A percentile compares a stretch with the other conserved stretches of the same genome.
These are phyloP conservation scores for Lichtheimia corymbifera DNA, from an alignment of 371 early-diverging fungal species.

Conservation along the genomic window DNA sequence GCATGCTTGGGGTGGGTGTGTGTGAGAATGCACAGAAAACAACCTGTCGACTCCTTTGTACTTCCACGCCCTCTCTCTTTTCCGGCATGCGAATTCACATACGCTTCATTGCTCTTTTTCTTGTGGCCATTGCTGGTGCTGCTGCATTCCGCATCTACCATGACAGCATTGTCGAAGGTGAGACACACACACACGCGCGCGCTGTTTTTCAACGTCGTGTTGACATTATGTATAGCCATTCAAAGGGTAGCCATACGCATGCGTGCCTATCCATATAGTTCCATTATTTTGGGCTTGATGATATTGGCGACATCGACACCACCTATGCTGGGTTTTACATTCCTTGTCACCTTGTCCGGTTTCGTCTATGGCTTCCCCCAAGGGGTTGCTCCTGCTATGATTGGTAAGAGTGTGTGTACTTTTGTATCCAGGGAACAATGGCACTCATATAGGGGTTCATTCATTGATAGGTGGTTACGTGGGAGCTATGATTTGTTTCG, in stretches of 20 bases:
- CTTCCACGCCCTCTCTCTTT: background rate
- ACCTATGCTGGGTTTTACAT: slow-evolving; percentile 43
- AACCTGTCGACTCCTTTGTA: background rate
- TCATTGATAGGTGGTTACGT: slow-evolving; percentile 16
- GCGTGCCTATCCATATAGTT: slow-evolving; percentile 31
- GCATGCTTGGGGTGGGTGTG: too few relatives aligned
- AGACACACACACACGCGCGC: too few relatives aligned
- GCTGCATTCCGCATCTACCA: background rate
- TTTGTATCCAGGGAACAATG: background rate
- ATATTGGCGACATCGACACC: slow-evolving; percentile 40
- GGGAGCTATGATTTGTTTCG: slow-evolving; percentile 23
- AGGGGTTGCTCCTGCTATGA: slow-evolving; percentile 27
- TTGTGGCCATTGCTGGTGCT: background rate
- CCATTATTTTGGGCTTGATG: slow-evolving; percentile 15
- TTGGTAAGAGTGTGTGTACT: slow-evolving; percentile 18
- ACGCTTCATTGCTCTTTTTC: slow-evolving; percentile 1
- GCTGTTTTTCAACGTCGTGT: background rate
- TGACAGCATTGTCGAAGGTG: background rate
- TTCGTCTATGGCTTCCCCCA: slow-evolving; percentile 44
- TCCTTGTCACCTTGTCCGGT: slow-evolving; percentile 31
- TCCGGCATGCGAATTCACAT: background rate
- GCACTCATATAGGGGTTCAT: background rate
- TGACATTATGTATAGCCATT: slow-evolving; percentile 24
- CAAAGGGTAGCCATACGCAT: slow-evolving; percentile 33
- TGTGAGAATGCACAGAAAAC: too few relatives aligned